Percentiles rank a stretch among this genome's conserved stretches.
These are phyloP conservation scores for Prunus yedoensis DNA, from an alignment of 331 rosid genomes.

Conservation along the genomic window DNA sequence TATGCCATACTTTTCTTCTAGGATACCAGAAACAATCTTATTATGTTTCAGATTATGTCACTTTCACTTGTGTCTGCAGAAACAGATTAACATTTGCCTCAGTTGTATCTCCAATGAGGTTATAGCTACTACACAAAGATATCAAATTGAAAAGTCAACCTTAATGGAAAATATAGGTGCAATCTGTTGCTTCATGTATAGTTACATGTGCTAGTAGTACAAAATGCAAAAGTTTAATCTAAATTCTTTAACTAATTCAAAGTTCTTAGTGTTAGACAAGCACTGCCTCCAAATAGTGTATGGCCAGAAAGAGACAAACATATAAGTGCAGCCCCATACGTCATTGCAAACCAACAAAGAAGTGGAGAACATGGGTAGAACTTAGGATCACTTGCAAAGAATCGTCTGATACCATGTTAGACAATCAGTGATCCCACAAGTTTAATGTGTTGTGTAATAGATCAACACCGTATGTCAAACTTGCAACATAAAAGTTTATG, in stretches of 20 bases:
- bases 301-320: background rate
- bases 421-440: background rate
- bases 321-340: background rate
- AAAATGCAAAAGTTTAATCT: too few relatives aligned
- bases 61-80: too few relatives aligned
- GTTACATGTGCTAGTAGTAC: too few relatives aligned
- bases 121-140: background rate
- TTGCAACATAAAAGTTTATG: too few relatives aligned
- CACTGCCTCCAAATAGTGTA: background rate
- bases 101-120: background rate
- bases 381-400: background rate
- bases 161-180: background rate
- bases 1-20: too few relatives aligned
- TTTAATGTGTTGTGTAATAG: background rate
- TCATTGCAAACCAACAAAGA: too few relatives aligned
- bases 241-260: too few relatives aligned
- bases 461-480: background rate
- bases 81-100: background rate
- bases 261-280: background rate
- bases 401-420: background rate
- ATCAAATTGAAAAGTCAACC: background rate
- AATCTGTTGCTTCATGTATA: too few relatives aligned
- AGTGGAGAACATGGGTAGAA: too few relatives aligned
- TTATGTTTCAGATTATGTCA: too few relatives aligned
- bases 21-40: too few relatives aligned